Percentiles rank a stretch among this genome's conserved stretches.
Evolutionary conservation across 1,284 basidiomycete species (phyloP).

Genomic region (Tilletiopsis washingtonensis): DNA sequence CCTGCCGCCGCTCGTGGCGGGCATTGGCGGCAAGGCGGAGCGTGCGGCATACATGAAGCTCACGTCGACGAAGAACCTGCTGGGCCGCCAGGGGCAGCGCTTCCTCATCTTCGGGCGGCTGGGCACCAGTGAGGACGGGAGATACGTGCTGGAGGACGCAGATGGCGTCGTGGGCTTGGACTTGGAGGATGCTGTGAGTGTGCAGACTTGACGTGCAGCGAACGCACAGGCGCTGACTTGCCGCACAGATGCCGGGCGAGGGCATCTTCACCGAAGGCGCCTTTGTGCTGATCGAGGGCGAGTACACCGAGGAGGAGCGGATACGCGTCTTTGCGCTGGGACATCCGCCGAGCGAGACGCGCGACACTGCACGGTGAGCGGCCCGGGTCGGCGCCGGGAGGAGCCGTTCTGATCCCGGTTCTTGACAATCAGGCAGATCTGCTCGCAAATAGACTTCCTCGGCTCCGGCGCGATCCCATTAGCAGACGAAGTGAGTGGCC

Average conservation of each 20-base stretch:
- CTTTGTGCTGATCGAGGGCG: slow-evolving; percentile 88
- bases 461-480: slow-evolving; percentile 83
- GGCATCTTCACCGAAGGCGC: slow-evolving; percentile 95
- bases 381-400: no score
- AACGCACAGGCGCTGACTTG: background rate
- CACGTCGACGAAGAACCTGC: slow-evolving; percentile 88
- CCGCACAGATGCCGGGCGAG: slow-evolving; percentile 61
- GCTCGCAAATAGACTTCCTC: slow-evolving; percentile 75
- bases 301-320: slow-evolving; percentile 84
- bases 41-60: slow-evolving; percentile 53
- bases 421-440: slow-evolving; percentile 6
- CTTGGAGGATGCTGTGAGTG: slow-evolving; percentile 60
- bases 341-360: slow-evolving; percentile 64
- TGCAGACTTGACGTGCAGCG: background rate
- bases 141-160: slow-evolving; percentile 81
- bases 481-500: slow-evolving; percentile 70
- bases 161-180: slow-evolving; percentile 86
- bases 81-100: slow-evolving; percentile 79
- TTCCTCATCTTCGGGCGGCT: slow-evolving; percentile 94
- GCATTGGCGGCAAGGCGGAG: slow-evolving; percentile 3
- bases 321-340: slow-evolving; percentile 87
- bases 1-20: slow-evolving; percentile 34
- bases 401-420: slow-evolving; percentile 15
- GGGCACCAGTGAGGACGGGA: slow-evolving; percentile 77
- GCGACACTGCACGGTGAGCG: slow-evolving; percentile 18